A percentile compares a stretch with the other conserved stretches of the same genome.
phyloP scores from a whole-genome alignment of 192 early-diverging fungal genomes.

The Coemansia sp. region DNA sequence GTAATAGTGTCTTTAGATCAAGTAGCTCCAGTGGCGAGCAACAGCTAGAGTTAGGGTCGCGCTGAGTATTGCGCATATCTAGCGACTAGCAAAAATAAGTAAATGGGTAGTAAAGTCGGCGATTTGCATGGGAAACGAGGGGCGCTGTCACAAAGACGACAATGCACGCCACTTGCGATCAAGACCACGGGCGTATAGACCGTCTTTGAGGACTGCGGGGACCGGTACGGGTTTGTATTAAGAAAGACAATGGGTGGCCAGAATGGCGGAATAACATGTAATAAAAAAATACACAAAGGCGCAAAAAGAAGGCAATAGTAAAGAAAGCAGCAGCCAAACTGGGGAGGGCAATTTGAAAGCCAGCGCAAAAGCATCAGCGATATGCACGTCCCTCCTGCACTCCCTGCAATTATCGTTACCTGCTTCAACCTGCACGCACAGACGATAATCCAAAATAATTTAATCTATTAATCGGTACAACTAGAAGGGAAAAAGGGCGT shows the following conservation, averaged over 20 bases:
- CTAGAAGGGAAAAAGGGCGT: neutral
- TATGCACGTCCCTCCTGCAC: neutral
- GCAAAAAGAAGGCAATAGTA: neutral
- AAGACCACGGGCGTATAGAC: neutral
- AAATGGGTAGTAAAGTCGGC: neutral
- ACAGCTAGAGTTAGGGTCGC: neutral
- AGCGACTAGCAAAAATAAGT: neutral
- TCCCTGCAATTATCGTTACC: neutral
- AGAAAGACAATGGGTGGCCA: neutral
- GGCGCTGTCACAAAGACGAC: neutral
- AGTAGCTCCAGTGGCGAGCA: constrained; percentile 32
- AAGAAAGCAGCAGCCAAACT: neutral
- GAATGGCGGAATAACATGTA: too few species aligned
- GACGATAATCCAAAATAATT: constrained; percentile 7
- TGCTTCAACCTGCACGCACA: constrained; percentile 5
- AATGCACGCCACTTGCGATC: too few species aligned
- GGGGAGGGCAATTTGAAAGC: constrained; percentile 1
- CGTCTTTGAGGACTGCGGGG: constrained; percentile 1
- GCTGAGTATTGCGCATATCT: neutral
- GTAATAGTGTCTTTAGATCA: constrained; percentile 35
- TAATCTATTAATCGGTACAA: neutral
- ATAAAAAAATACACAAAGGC: neutral
- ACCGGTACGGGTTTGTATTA: neutral
- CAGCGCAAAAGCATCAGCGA: neutral
- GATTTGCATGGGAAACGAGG: neutral